Conservation (phyloP, 805 yeast species). For the Kazachstania psychrophila region DNA sequence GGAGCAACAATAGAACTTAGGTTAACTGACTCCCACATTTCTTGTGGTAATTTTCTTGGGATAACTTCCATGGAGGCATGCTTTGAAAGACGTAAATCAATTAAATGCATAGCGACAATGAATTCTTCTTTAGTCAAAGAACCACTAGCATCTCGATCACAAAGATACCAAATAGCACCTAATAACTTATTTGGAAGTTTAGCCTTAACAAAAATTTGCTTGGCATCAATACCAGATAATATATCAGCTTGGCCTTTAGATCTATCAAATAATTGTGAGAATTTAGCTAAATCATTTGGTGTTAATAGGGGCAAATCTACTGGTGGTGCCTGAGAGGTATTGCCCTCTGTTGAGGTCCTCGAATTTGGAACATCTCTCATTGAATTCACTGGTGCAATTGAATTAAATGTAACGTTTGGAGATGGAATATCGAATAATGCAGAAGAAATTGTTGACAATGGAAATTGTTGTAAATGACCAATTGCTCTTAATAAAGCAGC, state of each 20-base stretch:
- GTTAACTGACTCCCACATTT: constrained; percentile 32
- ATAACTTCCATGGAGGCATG: constrained; percentile 53
- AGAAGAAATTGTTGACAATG: constrained; percentile 37
- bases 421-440: constrained; percentile 28
- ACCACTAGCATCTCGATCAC: constrained; percentile 69
- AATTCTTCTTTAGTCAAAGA: constrained; percentile 64
- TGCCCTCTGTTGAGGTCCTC: neutral
- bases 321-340: neutral
- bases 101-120: constrained; percentile 87
- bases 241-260: constrained; percentile 31
- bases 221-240: constrained; percentile 66
- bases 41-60: constrained; percentile 39
- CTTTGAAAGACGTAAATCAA: constrained; percentile 56
- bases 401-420: constrained; percentile 1
- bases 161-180: constrained; percentile 83
- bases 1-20: constrained; percentile 5
- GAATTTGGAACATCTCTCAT: neutral
- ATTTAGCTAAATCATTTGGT: constrained; percentile 50
- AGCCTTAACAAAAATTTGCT: constrained; percentile 81
- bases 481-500: constrained; percentile 79
- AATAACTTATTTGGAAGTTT: constrained; percentile 65
- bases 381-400: neutral
- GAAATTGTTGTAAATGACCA: constrained; percentile 73
- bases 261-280: constrained; percentile 61
- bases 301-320: constrained; percentile 37